Percentiles rank a stretch among this genome's conserved stretches.
Evolutionary conservation across 1,284 basidiomycete species (phyloP).

Genomic region (Apiotrichum domesticum): DNA sequence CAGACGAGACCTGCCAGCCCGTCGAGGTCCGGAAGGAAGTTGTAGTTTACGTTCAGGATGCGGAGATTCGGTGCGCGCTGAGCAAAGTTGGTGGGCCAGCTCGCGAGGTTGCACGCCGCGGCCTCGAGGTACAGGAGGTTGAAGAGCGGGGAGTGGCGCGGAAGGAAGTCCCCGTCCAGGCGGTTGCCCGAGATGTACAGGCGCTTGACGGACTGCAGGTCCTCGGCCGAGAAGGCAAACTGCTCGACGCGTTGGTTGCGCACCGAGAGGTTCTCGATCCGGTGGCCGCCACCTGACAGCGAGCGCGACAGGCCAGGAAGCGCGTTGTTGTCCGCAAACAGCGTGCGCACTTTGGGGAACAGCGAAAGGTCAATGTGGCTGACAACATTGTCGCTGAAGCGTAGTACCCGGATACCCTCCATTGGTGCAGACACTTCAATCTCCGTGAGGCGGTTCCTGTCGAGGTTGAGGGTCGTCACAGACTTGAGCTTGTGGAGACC

Average conservation of each 20-base stretch:
- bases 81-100: conserved; percentile 64
- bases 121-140: conserved; percentile 89
- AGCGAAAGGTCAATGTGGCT: conserved; percentile 60
- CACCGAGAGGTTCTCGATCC: conserved; percentile 83
- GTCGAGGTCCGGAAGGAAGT: conserved; percentile 69
- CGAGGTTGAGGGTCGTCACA: conserved; percentile 69
- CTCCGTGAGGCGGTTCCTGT: conserved; percentile 57
- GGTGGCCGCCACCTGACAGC: conserved; percentile 54
- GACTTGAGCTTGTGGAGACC: conserved; percentile 60
- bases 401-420: conserved; percentile 71
- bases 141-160: conserved; percentile 58
- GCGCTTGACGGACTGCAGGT: conserved; percentile 82
- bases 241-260: conserved; percentile 64
- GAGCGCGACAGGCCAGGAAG: conserved; percentile 52
- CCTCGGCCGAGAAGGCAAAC: conserved; percentile 54
- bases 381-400: conserved; percentile 76
- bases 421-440: conserved; percentile 46
- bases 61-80: conserved; percentile 75
- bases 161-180: conserved; percentile 48
- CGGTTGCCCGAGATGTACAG: conserved; percentile 76
- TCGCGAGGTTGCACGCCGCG: conserved; percentile 77
- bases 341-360: conserved; percentile 71
- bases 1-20: conserved; percentile 65
- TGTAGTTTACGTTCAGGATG: conserved; percentile 91
- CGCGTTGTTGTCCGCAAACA: conserved; percentile 86